These are phyloP conservation scores for Hypoxylon sp. DNA, from an alignment of 2,329 filamentous ascomycete genomes.

Conservation along the genomic window DNA sequence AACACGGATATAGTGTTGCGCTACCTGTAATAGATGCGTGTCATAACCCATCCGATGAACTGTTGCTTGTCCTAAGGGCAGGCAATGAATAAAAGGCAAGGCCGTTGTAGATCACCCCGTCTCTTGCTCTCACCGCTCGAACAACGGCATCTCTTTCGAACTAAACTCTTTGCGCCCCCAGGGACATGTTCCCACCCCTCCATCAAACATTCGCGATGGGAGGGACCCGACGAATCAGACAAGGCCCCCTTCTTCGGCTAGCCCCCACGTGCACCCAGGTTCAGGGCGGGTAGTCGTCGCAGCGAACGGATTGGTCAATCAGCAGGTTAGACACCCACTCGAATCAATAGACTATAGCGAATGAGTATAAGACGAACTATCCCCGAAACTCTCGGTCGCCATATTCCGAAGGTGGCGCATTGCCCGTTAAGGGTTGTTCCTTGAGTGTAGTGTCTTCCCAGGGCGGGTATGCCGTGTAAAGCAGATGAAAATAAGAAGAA, in stretches of 20 bases:
- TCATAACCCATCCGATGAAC: slow-evolving; percentile 4
- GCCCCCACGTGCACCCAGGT: slow-evolving; percentile 14
- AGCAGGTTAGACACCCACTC: neutral
- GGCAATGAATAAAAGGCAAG: neutral
- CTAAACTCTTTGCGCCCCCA: slow-evolving; percentile 8
- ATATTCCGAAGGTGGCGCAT: slow-evolving; percentile 36
- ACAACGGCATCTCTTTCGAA: neutral
- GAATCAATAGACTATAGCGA: slow-evolving; percentile 10
- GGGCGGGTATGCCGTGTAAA: slow-evolving; percentile 12
- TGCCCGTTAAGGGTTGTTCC: slow-evolving; percentile 24
- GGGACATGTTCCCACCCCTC: slow-evolving; percentile 13
- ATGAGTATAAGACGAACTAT: slow-evolving; percentile 8
- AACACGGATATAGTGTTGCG: slow-evolving; percentile 10
- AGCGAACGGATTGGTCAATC: slow-evolving; percentile 25
- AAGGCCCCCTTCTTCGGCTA: neutral
- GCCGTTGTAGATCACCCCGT: neutral
- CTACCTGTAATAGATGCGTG: slow-evolving; percentile 12
- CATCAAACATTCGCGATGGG: slow-evolving; percentile 13
- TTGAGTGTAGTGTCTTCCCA: neutral
- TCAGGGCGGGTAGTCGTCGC: slow-evolving; percentile 20
- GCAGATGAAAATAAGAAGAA: neutral
- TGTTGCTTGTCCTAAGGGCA: neutral
- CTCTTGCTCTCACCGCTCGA: slow-evolving; percentile 12
- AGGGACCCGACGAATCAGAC: slow-evolving; percentile 29
- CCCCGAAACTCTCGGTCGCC: slow-evolving; percentile 28